Base-by-base conservation (phyloP, 2,329 filamentous ascomycete genomes). In the Cercospora canescens region DNA sequence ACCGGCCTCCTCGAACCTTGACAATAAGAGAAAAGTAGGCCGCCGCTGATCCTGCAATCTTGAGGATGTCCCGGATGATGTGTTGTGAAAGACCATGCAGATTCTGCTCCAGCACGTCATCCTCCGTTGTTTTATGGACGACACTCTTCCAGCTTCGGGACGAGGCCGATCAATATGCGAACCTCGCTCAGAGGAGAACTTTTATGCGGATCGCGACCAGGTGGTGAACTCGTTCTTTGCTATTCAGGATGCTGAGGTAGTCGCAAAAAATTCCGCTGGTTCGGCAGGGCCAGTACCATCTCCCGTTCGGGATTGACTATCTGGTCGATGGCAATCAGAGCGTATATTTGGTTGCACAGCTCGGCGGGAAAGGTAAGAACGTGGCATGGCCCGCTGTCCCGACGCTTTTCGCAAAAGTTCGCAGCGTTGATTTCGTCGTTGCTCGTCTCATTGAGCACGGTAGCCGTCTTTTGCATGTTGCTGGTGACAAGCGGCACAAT, bases 281-380 rank as follows among this genome's bases (percentile, higher is more conserved):
- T 60, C 3, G 16, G 37, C 21, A 60, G 8, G 14, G 41, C 37
- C 4, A 60, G 26, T 11, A 16, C 56, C 2, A 30, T 59, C 14
- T 28, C 28, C 4, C 18, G 30, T 35, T 28, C 14, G 1, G 18
- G n/a, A 5, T 12, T 35, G 16, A 41, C 9, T 21, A 45, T 21
- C 18, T 37, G 41, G 12, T 37, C 21, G 45, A 54, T 11, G 12
- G 59, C 24, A 11, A 62, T 18, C 2, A 52, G 12, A n/a, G 30
- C 4, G 45, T 62, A 62, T n/a, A 62, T 54, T 3, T 37, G 9
- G n/a, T 62, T 62, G 41, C 59, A 45, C 16, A 62, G 41, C 59
- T 52, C 59, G 30, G 41, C 41, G 0, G 59, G 30, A 16, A 62
- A 12, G 7, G 34, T 11, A 5, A 52, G 45, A 37, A 62, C 54